Evolutionary conservation across 1,284 basidiomycete species (phyloP), one percentile per base, ranked within the genome.

Genomic region (Mycena sp.): DNA sequence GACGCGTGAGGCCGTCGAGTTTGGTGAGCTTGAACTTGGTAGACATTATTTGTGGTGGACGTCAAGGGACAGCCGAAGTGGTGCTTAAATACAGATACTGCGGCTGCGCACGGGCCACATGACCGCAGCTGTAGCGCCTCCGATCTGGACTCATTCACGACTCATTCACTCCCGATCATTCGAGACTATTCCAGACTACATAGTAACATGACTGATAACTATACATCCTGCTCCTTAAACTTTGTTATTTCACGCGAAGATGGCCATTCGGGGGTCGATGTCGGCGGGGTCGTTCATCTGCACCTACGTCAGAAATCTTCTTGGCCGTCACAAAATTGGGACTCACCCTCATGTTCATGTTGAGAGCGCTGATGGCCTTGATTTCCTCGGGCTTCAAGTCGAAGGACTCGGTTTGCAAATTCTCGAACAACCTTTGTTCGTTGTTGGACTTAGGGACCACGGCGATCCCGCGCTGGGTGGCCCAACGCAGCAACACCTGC

Each of bases 401-500:
- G 68, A 94, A 92, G 29, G 76, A 75, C 61, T 80, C 77, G 72
- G 81, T 83, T 40, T 77, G 76, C 64, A 93, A 73, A 78, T 95
- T 95, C 73, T 87, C 76, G 17, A 76, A 70, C 51, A 92, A 73
- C 61, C 89, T 86, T 4, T 77, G 69, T 12, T 73, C 63, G 70
- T 82, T 76, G 76, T 87, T 92, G 61, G 83, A 86, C 81, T 93
- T 93, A 50, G 93, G 93, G 66, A 95, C 87, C 49, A 43, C 63
- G 1, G 61, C 90, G 63, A 94, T 83, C 7, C 86, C 88, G 37
- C 86, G 87, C 73, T 93, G 90, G 17, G 89, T 88, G 7, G 90
- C 87, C 92, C 92, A 94, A 68, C 91, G 87, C 62, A 94, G 84
- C 35, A 93, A 78, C 32, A 94, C 83, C 75, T 89, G 87, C 9